phyloP scores from a whole-genome alignment of 1,284 basidiomycete genomes.

The Austroboletus rostrupii region DNA sequence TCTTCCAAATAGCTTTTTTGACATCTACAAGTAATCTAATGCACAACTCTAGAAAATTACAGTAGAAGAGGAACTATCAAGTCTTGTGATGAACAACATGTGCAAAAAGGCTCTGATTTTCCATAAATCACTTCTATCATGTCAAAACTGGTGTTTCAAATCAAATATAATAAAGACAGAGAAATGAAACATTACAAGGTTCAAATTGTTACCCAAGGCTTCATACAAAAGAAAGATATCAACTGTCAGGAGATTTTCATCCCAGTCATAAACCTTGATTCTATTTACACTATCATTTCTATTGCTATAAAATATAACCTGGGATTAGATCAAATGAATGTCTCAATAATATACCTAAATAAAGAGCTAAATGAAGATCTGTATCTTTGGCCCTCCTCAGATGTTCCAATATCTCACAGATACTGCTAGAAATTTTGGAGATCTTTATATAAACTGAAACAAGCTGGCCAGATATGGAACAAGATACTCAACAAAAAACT shows the following conservation, averaged over 20 bases:
- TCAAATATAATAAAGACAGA: background rate
- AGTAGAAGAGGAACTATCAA: background rate
- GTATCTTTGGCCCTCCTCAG: background rate
- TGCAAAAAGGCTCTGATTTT: background rate
- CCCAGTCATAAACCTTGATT: too few relatives aligned
- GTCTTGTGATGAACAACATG: background rate
- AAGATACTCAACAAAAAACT: background rate
- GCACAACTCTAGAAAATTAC: too few relatives aligned
- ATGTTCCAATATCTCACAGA: background rate
- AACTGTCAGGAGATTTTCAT: too few relatives aligned
- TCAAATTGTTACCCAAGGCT: too few relatives aligned
- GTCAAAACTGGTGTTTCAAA: background rate
- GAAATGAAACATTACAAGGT: background rate
- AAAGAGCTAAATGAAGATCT: too few relatives aligned
- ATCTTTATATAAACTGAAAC: constrained; percentile 4
- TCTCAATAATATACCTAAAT: too few relatives aligned
- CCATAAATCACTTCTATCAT: background rate
- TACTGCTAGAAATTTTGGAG: background rate
- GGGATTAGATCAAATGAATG: too few relatives aligned
- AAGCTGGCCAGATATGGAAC: background rate
- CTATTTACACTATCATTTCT: too few relatives aligned
- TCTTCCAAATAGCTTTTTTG: too few relatives aligned
- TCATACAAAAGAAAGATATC: too few relatives aligned
- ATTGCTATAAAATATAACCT: too few relatives aligned
- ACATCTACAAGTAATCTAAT: too few relatives aligned